Evolutionary conservation across 1,284 basidiomycete species (phyloP), one percentile per base, ranked within the genome.

Genomic region (Thelephora terrestris): DNA sequence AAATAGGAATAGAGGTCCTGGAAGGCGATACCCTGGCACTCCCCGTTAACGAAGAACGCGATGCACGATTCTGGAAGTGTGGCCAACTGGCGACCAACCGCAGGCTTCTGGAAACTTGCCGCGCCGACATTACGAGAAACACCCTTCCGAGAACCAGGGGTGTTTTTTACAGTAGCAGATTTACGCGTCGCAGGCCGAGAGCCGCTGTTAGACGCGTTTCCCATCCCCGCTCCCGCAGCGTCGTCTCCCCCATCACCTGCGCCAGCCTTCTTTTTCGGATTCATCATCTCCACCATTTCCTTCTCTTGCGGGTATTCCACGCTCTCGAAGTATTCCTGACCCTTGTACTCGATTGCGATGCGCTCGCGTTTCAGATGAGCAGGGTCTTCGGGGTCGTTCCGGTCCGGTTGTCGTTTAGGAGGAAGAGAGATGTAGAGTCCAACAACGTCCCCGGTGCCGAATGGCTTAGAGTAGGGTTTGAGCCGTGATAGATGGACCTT

Each of bases 281-380:
- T 88, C 71, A 92, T 81, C 52, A 94, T 76, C 25, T 79, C 73
- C 23, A 80, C 76, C 96, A 99, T 99, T 69, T 99, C 96, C 63
- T 94, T 95, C n/a, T 78, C 81, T 50, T 83, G 79, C 1, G 83
- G 69, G 63, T 97, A 98, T 65, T 99, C 95, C 55, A 92, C 74
- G 53, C 83, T 85, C 66, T 99, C 96, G 63, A 97, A 98, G 63
- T 96, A 95, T 53, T 91, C 83, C 64, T 95, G 91, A n/a, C 89
- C 90, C 64, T 94, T 94, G 70, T 92, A 91, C 50, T 91, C 85
- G 61, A 99, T 95, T 2, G 94, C 81, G 48, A 94, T 86, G 46
- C 93, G 85, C 63, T 91, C 87, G 47, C 93, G 80, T 56, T 83
- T 79, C 52, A 94, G 68, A 55, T 81, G 80, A 1, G 84, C 85